Base-by-base conservation (phyloP, 306 rosid genomes). In the Quercus engelmannii region DNA sequence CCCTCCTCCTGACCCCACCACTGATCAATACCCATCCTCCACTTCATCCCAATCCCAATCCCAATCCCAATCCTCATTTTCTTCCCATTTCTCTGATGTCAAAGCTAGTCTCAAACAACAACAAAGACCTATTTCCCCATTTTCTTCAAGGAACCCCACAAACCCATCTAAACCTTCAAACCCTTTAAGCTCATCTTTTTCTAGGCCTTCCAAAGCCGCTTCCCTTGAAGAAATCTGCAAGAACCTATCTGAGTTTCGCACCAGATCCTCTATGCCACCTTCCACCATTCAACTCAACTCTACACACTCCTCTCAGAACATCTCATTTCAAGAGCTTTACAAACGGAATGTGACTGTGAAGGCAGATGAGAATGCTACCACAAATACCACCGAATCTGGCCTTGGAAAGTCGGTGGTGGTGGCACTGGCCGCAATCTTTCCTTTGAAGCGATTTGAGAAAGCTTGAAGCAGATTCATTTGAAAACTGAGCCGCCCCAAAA, bases 311-410 rank as follows among this genome's bases (percentile, higher is more conserved):
- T 52, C 82, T 21, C 28, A 26, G 46, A 81, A 7, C 8, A 56
- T 85, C 75, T 85, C 92, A 8, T 87, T 87, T 30, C 81, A 76
- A 65, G 83, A 86, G 8, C 80, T 85, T 14, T 90, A 31, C 57
- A 76, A 69, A 55, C 31, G 78, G 30, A 79, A 59, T 31, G 79
- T 31, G 64, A 9, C 3, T 6, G 73, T 7, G 3, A 83, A 83
- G 19, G 52, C 77, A 0, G 79, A 77, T 26, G 76, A 65, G 14
- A 14, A 35, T 12, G 26, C 15, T 33, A 33, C 76, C 67, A 11
- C 30, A 20, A 49, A 18, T 1, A 70, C 54, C 74, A 41, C 77
- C 11, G 55, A 56, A 43, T n/a, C 58, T 13, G 71, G 15, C 31
- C 33, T 74, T 20, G 15, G 19, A 5, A 80, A 5, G 57, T 33